A percentile compares a stretch with the other conserved stretches of the same genome.
Conservation (phyloP, 192 early-diverging fungal species). For the Linnemannia elongata region DNA sequence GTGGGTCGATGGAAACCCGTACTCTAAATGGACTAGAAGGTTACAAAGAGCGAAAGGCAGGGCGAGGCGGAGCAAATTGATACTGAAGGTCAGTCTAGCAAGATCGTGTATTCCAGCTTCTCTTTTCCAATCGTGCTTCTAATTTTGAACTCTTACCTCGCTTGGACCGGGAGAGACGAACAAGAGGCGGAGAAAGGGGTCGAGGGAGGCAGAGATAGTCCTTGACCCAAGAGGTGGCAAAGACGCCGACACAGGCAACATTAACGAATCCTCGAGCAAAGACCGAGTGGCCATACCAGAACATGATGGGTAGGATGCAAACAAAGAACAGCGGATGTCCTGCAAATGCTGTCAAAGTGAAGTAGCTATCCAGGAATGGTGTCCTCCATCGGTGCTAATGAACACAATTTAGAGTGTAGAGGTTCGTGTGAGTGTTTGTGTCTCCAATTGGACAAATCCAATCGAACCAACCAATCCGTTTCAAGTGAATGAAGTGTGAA, state of each 20-base stretch:
- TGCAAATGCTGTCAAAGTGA: slow-evolving; percentile 81
- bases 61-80: neutral
- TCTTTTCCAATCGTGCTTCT: neutral
- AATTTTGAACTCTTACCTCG: slow-evolving; percentile 23
- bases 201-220: slow-evolving; percentile 90
- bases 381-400: slow-evolving; percentile 60
- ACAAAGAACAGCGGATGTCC: slow-evolving; percentile 93
- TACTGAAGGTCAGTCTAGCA: neutral
- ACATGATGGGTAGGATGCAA: slow-evolving; percentile 81
- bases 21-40: slow-evolving; percentile 79
- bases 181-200: slow-evolving; percentile 82
- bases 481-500: too few relatives aligned
- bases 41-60: neutral
- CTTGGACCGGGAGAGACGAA: slow-evolving; percentile 62
- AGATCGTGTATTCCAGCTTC: too few relatives aligned
- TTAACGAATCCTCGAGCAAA: slow-evolving; percentile 67
- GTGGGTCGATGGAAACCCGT: slow-evolving; percentile 94
- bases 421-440: neutral
- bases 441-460: neutral
- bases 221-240: slow-evolving; percentile 62
- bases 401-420: neutral
- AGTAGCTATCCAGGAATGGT: slow-evolving; percentile 70
- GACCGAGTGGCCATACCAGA: slow-evolving; percentile 78
- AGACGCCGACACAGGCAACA: slow-evolving; percentile 49
- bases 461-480: too few relatives aligned